Percentiles rank a stretch among this genome's conserved stretches.
Evolutionary conservation across 495 filamentous ascomycete species (phyloP).

Genomic region (Alectoria sarmentosa): DNA sequence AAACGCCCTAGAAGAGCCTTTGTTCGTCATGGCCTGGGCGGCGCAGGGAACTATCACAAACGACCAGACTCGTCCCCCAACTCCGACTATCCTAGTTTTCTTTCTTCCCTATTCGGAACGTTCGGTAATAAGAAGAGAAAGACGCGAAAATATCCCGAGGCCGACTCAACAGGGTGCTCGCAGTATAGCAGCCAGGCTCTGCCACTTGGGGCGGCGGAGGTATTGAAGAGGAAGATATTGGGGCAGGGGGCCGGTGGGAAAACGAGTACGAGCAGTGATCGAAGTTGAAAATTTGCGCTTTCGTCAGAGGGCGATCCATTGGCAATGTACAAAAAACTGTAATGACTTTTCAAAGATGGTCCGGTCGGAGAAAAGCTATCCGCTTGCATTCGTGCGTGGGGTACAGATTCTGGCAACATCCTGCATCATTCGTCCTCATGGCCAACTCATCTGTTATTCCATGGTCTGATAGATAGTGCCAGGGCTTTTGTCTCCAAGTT

Average conservation of each 20-base stretch:
- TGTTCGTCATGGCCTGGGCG: constrained; percentile 27
- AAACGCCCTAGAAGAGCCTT: constrained; percentile 23
- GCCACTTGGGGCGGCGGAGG: constrained; percentile 26
- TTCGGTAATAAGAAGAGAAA: constrained; percentile 11
- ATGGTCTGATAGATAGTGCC: neutral
- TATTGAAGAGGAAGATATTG: constrained; percentile 26
- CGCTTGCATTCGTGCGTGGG: neutral
- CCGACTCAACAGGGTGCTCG: constrained; percentile 12
- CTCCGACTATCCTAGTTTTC: constrained; percentile 19
- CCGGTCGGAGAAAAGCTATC: neutral
- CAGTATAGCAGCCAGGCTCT: constrained; percentile 18
- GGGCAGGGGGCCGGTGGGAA: constrained; percentile 19
- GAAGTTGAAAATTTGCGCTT: constrained; percentile 1
- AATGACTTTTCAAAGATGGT: neutral
- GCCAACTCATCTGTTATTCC: neutral
- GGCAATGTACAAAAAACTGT: neutral
- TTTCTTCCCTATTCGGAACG: constrained; percentile 19
- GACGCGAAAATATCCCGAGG: constrained; percentile 14
- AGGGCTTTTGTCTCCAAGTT: neutral
- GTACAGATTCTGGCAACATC: neutral
- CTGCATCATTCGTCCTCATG: neutral
- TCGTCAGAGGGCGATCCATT: neutral
- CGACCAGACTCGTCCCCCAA: constrained; percentile 5
- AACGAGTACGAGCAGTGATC: constrained; percentile 2
- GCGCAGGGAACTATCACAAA: constrained; percentile 28